These are phyloP conservation scores for Oemleria cerasiformis DNA, from an alignment of 306 rosid genomes.

Conservation along the genomic window DNA sequence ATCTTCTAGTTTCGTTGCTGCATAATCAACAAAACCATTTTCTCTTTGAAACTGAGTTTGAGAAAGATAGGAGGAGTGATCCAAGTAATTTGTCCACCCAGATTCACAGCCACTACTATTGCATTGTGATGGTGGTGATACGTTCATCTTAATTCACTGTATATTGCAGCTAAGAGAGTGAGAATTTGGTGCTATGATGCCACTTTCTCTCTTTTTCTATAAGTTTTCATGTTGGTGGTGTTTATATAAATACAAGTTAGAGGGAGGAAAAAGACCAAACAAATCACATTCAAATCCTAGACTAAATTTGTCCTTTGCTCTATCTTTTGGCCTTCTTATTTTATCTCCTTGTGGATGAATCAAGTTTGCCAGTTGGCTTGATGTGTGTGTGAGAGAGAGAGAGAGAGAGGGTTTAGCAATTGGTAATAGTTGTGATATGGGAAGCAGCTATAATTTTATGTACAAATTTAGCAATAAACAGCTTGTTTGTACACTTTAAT, in stretches of 20 bases:
- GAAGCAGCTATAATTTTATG: not conserved
- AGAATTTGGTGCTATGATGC: slow-evolving; percentile 18
- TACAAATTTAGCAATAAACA: slow-evolving; percentile 25
- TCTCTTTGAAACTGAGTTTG: slow-evolving; percentile 31
- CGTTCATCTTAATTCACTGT: slow-evolving; percentile 41
- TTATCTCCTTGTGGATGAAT: slow-evolving; percentile 60
- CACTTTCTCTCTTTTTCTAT: slow-evolving; percentile 9
- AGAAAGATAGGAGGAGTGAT: slow-evolving; percentile 64
- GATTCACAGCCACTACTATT: slow-evolving; percentile 74
- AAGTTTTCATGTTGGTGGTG: slow-evolving; percentile 28
- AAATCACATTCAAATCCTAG: slow-evolving; percentile 59
- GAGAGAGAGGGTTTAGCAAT: slow-evolving; percentile 21
- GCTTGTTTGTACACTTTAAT: slow-evolving; percentile 15
- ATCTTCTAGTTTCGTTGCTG: slow-evolving; percentile 30
- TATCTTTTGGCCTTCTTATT: slow-evolving; percentile 60
- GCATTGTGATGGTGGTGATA: slow-evolving; percentile 51
- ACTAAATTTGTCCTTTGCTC: slow-evolving; percentile 61
- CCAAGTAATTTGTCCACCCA: slow-evolving; percentile 88
- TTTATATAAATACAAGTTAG: slow-evolving; percentile 40
- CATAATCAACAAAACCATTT: slow-evolving; percentile 19
- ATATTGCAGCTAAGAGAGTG: not conserved
- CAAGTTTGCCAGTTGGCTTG: slow-evolving; percentile 89
- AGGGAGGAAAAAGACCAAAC: slow-evolving; percentile 37
- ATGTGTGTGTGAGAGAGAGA: slow-evolving; percentile 34
- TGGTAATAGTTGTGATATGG: not conserved